Evolutionary conservation across 768 basidiomycete genomes (phyloP).

Genomic region (Fistulinella prunicolor): DNA sequence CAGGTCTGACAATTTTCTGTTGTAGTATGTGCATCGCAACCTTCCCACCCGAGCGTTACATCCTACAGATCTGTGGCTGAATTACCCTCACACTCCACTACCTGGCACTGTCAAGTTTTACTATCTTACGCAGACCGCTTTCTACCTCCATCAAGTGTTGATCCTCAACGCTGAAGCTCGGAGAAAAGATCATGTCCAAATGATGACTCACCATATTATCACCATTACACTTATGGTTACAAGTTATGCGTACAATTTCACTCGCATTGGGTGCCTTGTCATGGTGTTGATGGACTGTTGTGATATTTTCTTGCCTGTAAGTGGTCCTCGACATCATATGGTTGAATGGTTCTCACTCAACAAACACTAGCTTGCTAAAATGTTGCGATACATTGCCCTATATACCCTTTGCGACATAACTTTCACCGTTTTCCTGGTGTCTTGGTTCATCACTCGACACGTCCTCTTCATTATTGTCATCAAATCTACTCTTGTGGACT

Average conservation of each 20-base stretch:
- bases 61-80: constrained; percentile 66
- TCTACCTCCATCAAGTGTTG: constrained; percentile 89
- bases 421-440: constrained; percentile 81
- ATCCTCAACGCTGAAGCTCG: constrained; percentile 91
- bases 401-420: constrained; percentile 64
- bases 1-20: constrained; percentile 8
- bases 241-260: constrained; percentile 83
- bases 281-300: constrained; percentile 93
- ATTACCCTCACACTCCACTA: constrained; percentile 80
- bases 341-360: constrained; percentile 2
- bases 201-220: constrained; percentile 95
- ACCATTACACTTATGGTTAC: constrained; percentile 72
- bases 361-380: constrained; percentile 77
- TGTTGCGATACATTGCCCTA: constrained; percentile 81
- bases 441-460: constrained; percentile 91
- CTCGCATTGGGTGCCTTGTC: constrained; percentile 84
- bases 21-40: constrained; percentile 75
- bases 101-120: constrained; percentile 86
- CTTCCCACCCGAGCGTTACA: constrained; percentile 65
- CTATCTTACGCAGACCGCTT: constrained; percentile 81
- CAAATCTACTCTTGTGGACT: constrained; percentile 53
- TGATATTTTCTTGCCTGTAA: constrained; percentile 88
- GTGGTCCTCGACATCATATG: constrained; percentile 28
- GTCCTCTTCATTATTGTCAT: constrained; percentile 75
- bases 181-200: constrained; percentile 91